Percentiles rank a stretch among this genome's conserved stretches.
Evolutionary conservation across 1,284 basidiomycete genomes (phyloP).

Genomic region (Phylloboletellus chloephorus): DNA sequence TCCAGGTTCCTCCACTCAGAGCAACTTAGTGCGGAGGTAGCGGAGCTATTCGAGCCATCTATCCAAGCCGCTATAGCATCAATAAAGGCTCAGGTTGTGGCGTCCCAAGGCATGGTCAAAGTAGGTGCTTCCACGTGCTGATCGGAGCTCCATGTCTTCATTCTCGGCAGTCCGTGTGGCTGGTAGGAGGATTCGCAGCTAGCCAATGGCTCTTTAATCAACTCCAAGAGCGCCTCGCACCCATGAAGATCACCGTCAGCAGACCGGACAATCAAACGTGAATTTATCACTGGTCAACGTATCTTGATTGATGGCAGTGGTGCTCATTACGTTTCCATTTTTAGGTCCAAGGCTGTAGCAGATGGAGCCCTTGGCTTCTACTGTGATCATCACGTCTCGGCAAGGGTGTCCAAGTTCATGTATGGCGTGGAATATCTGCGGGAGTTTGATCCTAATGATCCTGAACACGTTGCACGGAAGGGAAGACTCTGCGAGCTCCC

Average conservation of each 20-base stretch:
- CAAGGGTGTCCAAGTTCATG: conserved; percentile 71
- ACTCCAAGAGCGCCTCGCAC: conserved; percentile 57
- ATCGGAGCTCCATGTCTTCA: conserved; percentile 5
- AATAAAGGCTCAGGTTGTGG: conserved; percentile 65
- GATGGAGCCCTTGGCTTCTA: conserved; percentile 79
- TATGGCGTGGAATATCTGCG: conserved; percentile 75
- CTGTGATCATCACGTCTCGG: conserved; percentile 74
- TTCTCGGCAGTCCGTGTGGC: conserved; percentile 55
- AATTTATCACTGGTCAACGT: conserved; percentile 18
- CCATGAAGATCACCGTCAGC: conserved; percentile 55
- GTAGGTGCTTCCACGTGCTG: conserved; percentile 30
- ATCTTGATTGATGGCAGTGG: conserved; percentile 1
- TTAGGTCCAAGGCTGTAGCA: conserved; percentile 72
- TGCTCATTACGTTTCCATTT: conserved; percentile 10
- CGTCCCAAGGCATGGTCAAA: conserved; percentile 60
- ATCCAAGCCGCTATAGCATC: conserved; percentile 63
- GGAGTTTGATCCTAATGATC: conserved; percentile 57
- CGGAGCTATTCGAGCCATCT: conserved; percentile 70
- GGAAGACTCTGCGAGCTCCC: conserved; percentile 67
- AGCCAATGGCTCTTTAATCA: conserved; percentile 74
- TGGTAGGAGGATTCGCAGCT: conserved; percentile 76
- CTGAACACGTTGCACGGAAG: conserved; percentile 58
- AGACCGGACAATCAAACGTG: conserved; percentile 74
- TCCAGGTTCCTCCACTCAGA: conserved; percentile 10
- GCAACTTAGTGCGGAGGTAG: conserved; percentile 47